These are phyloP conservation scores for Sphagnum contortum DNA, from an alignment of 225 moss, liverwort and hornwort species.

Conservation along the genomic window DNA sequence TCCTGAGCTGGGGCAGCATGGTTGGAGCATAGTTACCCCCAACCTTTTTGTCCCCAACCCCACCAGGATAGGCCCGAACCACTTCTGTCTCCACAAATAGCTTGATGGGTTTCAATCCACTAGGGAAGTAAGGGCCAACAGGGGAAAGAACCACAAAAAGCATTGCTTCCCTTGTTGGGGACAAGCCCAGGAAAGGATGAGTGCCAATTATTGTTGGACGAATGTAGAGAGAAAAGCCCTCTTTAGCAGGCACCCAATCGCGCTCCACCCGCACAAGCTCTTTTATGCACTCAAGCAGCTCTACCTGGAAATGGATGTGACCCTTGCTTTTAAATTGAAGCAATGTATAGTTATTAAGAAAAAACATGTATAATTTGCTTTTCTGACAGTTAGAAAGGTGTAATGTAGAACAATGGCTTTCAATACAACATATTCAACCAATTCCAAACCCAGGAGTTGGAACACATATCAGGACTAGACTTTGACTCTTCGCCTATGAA, in stretches of 20 bases:
- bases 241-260: conserved; percentile 75
- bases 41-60: conserved; percentile 68
- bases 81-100: conserved; percentile 65
- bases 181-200: conserved; percentile 72
- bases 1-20: conserved; percentile 45
- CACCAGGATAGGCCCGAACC: conserved; percentile 79
- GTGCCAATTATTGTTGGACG: conserved; percentile 77
- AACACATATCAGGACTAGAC: too few relatives aligned
- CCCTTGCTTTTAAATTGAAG: too few relatives aligned
- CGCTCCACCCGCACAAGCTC: conserved; percentile 67
- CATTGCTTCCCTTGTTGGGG: conserved; percentile 51
- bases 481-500: too few relatives aligned
- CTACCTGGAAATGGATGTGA: conserved; percentile 27
- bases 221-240: conserved; percentile 82
- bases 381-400: too few relatives aligned
- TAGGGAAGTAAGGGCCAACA: conserved; percentile 76
- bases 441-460: too few relatives aligned
- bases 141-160: conserved; percentile 70
- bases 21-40: conserved; percentile 80
- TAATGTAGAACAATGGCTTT: too few relatives aligned
- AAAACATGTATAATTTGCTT: too few relatives aligned
- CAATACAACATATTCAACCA: too few relatives aligned
- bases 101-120: conserved; percentile 56
- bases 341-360: too few relatives aligned
- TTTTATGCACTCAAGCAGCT: conserved; percentile 75